Percentiles rank a stretch among this genome's conserved stretches.
These are phyloP conservation scores for Xylaria sp. DNA, from an alignment of 2,329 filamentous ascomycete genomes.

Conservation along the genomic window DNA sequence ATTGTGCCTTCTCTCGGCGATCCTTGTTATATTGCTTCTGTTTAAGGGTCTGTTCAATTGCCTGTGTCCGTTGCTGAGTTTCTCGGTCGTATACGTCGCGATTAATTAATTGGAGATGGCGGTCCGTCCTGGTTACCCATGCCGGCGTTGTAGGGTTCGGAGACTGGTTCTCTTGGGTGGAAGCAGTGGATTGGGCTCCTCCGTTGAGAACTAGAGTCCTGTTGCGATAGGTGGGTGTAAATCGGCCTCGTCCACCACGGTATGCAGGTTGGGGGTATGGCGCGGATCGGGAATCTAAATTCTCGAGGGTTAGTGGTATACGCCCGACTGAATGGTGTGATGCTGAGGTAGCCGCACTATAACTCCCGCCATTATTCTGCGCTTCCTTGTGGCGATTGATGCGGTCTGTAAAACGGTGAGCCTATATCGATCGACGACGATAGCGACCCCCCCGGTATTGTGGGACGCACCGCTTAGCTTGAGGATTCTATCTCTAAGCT, in stretches of 20 bases:
- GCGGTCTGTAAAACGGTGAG: conserved; percentile 66
- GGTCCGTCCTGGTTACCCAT: conserved; percentile 79
- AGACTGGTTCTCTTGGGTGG: conserved; percentile 46
- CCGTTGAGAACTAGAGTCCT: conserved; percentile 50
- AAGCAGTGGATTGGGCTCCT: conserved; percentile 43
- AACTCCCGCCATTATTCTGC: conserved; percentile 60
- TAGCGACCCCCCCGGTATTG: neutral
- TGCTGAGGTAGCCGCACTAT: conserved; percentile 39
- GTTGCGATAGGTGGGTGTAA: conserved; percentile 47
- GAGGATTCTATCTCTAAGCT: conserved; percentile 65
- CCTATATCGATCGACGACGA: neutral
- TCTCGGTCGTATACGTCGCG: conserved; percentile 81
- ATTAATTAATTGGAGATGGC: conserved; percentile 86
- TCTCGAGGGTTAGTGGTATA: conserved; percentile 10
- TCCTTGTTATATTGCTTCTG: conserved; percentile 66
- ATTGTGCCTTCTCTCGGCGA: conserved; percentile 67
- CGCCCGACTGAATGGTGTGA: neutral
- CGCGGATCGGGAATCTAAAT: conserved; percentile 42
- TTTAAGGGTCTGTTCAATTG: conserved; percentile 75
- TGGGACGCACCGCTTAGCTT: conserved; percentile 59
- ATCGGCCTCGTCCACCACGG: conserved; percentile 45
- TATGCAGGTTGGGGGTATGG: conserved; percentile 47
- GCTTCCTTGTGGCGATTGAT: conserved; percentile 81
- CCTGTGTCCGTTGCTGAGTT: conserved; percentile 72
- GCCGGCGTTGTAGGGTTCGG: conserved; percentile 55